Evolutionary conservation across 345 rosid genomes (phyloP).

Genomic region (Eucalyptus regnans): DNA sequence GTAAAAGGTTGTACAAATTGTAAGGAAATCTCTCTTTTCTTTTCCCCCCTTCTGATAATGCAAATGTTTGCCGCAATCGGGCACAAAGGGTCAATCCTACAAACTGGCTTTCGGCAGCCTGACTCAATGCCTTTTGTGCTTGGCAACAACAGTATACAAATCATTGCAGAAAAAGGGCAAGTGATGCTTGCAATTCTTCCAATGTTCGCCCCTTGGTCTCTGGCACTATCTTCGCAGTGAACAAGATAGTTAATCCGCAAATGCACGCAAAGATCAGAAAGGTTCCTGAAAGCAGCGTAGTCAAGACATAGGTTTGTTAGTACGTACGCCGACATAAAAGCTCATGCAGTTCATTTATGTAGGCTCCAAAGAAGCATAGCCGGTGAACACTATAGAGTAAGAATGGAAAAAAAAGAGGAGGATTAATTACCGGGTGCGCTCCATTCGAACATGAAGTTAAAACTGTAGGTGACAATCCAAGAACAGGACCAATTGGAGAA

Average conservation of each 20-base stretch:
- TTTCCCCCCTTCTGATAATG: too few relatives aligned
- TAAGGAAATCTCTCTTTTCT: neutral
- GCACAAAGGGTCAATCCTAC: too few relatives aligned
- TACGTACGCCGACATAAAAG: neutral
- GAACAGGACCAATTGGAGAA: slow-evolving; percentile 34
- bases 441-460: slow-evolving; percentile 35
- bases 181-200: slow-evolving; percentile 40
- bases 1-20: neutral
- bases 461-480: slow-evolving; percentile 33
- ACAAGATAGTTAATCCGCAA: slow-evolving; percentile 14
- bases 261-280: slow-evolving; percentile 21
- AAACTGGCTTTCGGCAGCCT: too few relatives aligned
- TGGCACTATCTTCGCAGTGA: slow-evolving; percentile 32
- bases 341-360: neutral
- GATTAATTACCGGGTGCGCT: slow-evolving; percentile 23
- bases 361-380: neutral
- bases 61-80: accelerated
- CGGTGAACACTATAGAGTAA: neutral
- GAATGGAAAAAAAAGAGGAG: neutral
- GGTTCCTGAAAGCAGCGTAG: slow-evolving; percentile 12
- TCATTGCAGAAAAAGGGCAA: neutral
- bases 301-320: neutral
- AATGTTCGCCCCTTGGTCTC: slow-evolving; percentile 53
- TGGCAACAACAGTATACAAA: neutral
- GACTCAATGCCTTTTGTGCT: neutral